Conservation (phyloP, 345 rosid genomes). For the Populus deltoides region DNA sequence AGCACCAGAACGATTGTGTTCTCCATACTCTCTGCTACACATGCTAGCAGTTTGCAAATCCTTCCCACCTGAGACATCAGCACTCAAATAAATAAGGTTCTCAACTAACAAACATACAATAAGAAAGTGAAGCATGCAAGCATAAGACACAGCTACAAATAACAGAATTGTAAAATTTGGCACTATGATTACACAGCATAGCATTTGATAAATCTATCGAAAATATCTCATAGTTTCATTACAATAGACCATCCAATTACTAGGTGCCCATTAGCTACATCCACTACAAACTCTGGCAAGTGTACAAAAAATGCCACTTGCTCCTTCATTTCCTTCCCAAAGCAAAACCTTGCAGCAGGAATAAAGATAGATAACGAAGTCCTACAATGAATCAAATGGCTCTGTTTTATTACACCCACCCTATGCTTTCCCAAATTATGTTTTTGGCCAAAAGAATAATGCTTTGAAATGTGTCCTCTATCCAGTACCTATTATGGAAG, state of each 20-base stretch:
- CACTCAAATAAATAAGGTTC: constrained; percentile 26
- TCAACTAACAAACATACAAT: background rate
- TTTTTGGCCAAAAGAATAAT: background rate
- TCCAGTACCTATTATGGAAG: no score
- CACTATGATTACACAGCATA: background rate
- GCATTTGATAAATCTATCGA: background rate
- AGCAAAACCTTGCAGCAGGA: background rate
- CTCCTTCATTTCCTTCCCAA: background rate
- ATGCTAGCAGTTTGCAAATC: constrained; percentile 31
- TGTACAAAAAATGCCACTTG: background rate
- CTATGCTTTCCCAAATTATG: background rate
- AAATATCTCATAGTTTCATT: background rate
- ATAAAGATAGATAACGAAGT: background rate
- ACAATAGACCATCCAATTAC: background rate
- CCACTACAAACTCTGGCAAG: background rate
- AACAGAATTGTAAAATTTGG: background rate
- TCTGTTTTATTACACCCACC: background rate
- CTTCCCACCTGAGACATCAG: constrained; percentile 42
- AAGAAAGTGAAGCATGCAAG: background rate
- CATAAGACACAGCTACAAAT: background rate
- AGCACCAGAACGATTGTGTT: constrained; percentile 35
- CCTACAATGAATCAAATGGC: background rate
- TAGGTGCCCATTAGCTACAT: background rate
- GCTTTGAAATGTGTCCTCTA: background rate
- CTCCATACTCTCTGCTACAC: constrained; percentile 39